Base-by-base conservation (phyloP, 1,284 basidiomycete genomes). In the Ceratobasidium sp. region DNA sequence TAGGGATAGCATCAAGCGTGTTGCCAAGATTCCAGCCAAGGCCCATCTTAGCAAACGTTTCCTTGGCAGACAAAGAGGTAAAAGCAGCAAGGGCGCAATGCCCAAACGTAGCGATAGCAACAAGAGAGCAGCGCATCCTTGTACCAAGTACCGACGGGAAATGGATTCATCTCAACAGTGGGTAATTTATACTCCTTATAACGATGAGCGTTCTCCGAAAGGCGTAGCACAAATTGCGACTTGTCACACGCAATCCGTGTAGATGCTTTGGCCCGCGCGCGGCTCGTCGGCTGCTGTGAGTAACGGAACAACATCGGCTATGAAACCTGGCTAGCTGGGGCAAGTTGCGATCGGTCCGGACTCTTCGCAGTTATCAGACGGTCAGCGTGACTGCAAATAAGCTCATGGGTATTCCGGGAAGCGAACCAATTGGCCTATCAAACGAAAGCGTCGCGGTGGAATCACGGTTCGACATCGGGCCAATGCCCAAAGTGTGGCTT, bases 1-100 rank as follows among this genome's bases (percentile, higher is more conserved):
- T 52, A 23, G 72, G 72, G 18, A 73, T 69, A 50, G 65, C 72
- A 32, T 73, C 72, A 39, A 73, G 64, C 45, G 72, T 73, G 43
- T 73, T 71, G 45, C 69, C 69, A 16, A 71, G 59, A 30, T 71
- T 71, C 69, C 69, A 71, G 21, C 69, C 69, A 9, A 46, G 64
- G 3, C 10, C 26, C 64, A 69, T 69, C n/a, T 50, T 52, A 3
- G 64, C 50, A 28, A 69, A 69, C 2, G 64, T 69, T 3, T 69
- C 50, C 28, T 69, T 69, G 36, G 64, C 64, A n/a, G 64, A 55
- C 21, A 69, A 26, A 3, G 64, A 21, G n/a, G 64, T 69, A 23
- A 69, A 69, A 28, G 64, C 52, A 28, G 50, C 64, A 10, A 69
- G 52, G 23, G 52, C 64, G 32, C 21, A 21, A 43, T 69, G 64